phyloP scores from a whole-genome alignment of 2,329 filamentous ascomycete genomes.

The Tolypocladium nubicola region DNA sequence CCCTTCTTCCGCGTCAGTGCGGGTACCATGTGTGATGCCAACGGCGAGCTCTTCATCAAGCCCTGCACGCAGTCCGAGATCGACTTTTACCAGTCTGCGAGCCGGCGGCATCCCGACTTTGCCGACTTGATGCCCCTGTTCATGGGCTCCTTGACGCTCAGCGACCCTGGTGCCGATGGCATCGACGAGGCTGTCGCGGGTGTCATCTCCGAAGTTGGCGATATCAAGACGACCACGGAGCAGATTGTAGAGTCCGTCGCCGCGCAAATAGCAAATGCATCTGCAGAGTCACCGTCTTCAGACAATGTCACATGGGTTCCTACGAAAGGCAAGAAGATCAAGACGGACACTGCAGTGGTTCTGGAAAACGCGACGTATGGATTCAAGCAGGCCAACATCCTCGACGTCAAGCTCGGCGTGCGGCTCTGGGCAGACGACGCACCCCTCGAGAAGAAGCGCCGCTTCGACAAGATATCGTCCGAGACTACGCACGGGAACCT shows the following conservation, averaged over 20 bases:
- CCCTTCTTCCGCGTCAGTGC: slow-evolving; percentile 46
- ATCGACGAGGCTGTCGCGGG: slow-evolving; percentile 38
- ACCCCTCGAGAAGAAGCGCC: slow-evolving; percentile 43
- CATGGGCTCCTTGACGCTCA: slow-evolving; percentile 69
- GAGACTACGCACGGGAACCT: slow-evolving; percentile 50
- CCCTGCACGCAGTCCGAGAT: slow-evolving; percentile 82
- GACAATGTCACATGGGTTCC: slow-evolving; percentile 32
- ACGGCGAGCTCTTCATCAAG: slow-evolving; percentile 85
- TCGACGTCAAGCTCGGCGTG: slow-evolving; percentile 86
- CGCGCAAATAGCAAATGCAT: slow-evolving; percentile 17
- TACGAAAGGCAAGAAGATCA: slow-evolving; percentile 48
- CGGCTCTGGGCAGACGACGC: slow-evolving; percentile 76
- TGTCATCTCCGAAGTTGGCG: slow-evolving; percentile 26
- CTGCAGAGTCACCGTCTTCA: slow-evolving; percentile 2
- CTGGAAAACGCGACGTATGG: slow-evolving; percentile 75
- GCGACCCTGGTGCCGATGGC: slow-evolving; percentile 36
- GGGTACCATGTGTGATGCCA: slow-evolving; percentile 74
- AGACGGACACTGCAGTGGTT: slow-evolving; percentile 71
- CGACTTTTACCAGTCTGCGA: slow-evolving; percentile 74
- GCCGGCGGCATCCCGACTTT: slow-evolving; percentile 58
- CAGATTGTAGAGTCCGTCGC: slow-evolving; percentile 21
- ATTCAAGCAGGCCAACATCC: slow-evolving; percentile 75
- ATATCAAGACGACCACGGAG: slow-evolving; percentile 20
- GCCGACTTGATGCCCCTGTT: slow-evolving; percentile 74
- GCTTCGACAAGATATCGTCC: slow-evolving; percentile 48